Evolutionary conservation across 75 land plant genomes (phyloP).

Genomic region (Pinus tabuliformis): DNA sequence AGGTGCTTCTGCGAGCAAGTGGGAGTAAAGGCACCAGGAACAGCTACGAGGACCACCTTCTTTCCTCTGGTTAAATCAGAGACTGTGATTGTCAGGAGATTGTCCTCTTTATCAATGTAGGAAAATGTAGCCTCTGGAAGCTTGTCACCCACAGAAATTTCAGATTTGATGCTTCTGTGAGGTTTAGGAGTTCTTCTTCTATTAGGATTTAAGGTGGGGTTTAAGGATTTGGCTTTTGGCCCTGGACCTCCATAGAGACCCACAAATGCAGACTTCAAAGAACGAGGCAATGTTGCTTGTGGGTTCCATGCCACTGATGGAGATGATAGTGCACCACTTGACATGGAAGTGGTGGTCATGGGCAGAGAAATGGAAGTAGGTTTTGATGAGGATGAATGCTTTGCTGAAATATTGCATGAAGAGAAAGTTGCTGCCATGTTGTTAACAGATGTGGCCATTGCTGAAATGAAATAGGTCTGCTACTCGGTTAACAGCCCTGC

Average conservation of each 20-base stretch:
- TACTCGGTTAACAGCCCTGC: no score
- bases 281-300: constrained; percentile 1
- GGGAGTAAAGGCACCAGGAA: constrained; percentile 97
- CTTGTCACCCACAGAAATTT: constrained; percentile 78
- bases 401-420: no score
- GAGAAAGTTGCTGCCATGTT: no score
- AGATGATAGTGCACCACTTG: background rate
- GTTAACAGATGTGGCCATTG: no score
- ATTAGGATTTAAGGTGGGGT: no score
- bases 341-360: background rate
- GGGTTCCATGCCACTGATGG: constrained; percentile 1
- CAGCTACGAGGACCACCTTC: constrained; percentile 82
- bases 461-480: no score
- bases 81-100: constrained; percentile 66
- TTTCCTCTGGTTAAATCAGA: constrained; percentile 71
- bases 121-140: constrained; percentile 84
- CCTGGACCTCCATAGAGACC: background rate
- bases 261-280: background rate
- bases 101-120: constrained; percentile 68
- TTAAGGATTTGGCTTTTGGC: background rate
- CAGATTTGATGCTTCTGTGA: constrained; percentile 11
- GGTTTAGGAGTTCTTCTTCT: background rate
- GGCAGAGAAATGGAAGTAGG: background rate
- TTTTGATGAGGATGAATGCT: no score
- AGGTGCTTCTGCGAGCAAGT: constrained; percentile 92